Evolutionary conservation across 768 basidiomycete species (phyloP), one percentile per base, ranked within the genome.

Genomic region (Solioccasus polychromus): DNA sequence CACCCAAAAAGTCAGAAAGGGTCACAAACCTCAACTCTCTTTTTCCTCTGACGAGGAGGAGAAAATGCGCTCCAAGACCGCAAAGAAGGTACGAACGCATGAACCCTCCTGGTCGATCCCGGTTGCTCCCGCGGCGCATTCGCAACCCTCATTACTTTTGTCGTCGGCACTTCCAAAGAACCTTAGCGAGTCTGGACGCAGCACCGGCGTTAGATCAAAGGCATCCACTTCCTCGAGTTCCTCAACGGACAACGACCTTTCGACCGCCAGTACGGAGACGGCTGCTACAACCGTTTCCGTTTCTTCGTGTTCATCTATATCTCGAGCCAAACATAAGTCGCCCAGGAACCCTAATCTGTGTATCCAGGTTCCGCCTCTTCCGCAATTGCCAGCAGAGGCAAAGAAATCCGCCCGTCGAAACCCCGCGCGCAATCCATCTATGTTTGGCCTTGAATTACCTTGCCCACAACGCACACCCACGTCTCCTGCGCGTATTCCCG

Each of bases 31-130:
- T 36, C 72, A 35, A 72, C 68, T 59, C 68, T 78, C 72, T 32
- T 68, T 78, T 19, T 85, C 86, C 11, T 85, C 83, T 17, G 87
- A 89, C 56, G 87, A 88, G 52, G 87, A 88, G 58, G 85, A 89
- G 67, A 82, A 80, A 62, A 55, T 73, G 19, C 76, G 85, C 29
- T 74, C 71, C 31, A 72, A 71, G 51, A 72, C 71, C 28, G 81
- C 73, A 19, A 89, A 88, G 76, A 87, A 83, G 66, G 67, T 73
- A 39, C 73, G 79, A 42, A 68, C 63, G 17, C 50, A 45, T 51
- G 74, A 64, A 45, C 62, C 53, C 20, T 58, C 66, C 14, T 68
- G 64, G 64, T 62, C 61, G 29, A 55, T 49, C 44, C 48, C 63
- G 47, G 57, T 55, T 45, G 54, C 55, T 25, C 44, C 54, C 36